Evolutionary conservation across 441 rosid species (phyloP).

Genomic region (Gossypium gossypioides): DNA sequence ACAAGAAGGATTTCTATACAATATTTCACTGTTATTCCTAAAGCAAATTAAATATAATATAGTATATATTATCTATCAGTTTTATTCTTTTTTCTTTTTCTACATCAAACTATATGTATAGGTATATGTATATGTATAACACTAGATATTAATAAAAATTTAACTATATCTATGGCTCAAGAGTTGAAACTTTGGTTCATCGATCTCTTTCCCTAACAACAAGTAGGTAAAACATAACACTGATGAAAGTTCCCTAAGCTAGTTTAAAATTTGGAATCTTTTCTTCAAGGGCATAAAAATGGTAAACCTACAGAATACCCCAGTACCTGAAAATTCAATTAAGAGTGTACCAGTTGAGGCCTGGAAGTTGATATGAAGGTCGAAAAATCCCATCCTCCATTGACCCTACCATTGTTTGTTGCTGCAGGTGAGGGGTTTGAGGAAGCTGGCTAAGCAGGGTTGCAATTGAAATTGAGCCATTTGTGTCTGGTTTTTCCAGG

Average conservation of each 20-base stretch:
- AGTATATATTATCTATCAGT: neutral
- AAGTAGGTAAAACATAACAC: neutral
- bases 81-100: neutral
- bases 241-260: slow-evolving; percentile 14
- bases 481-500: slow-evolving; percentile 18
- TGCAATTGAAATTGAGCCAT: slow-evolving; percentile 28
- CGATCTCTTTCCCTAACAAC: slow-evolving; percentile 2
- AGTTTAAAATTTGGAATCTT: slow-evolving; percentile 7
- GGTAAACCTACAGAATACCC: neutral
- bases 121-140: neutral
- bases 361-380: slow-evolving; percentile 38
- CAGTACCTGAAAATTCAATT: slow-evolving; percentile 12
- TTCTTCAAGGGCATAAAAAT: neutral
- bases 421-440: slow-evolving; percentile 23
- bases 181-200: slow-evolving; percentile 13
- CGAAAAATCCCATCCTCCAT: slow-evolving; percentile 26
- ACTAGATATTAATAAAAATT: neutral
- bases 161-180: slow-evolving; percentile 15
- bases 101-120: slow-evolving; percentile 14
- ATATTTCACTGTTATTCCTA: slow-evolving; percentile 7
- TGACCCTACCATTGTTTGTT: slow-evolving; percentile 23
- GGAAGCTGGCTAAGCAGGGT: slow-evolving; percentile 38
- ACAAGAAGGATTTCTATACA: slow-evolving; percentile 5
- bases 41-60: slow-evolving; percentile 3
- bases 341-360: slow-evolving; percentile 63